Evolutionary conservation across 768 basidiomycete genomes (phyloP).

Genomic region (Lactarius evosmus): DNA sequence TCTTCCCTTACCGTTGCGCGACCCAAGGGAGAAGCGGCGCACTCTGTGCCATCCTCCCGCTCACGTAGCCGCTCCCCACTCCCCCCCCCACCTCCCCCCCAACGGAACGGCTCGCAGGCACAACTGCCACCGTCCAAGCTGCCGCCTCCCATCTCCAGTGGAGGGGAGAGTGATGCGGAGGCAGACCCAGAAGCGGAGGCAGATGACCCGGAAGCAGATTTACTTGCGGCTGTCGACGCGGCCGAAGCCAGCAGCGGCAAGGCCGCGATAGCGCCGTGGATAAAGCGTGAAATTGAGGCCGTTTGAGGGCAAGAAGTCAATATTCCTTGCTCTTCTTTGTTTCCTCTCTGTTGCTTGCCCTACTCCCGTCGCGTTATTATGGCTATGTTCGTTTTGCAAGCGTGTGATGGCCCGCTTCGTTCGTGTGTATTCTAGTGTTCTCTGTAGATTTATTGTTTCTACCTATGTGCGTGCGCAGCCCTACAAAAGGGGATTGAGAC

Average conservation of each 20-base stretch:
- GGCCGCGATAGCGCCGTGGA: conserved; percentile 16
- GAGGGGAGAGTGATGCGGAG: conserved; percentile 38
- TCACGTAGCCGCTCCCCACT: conserved; percentile 23
- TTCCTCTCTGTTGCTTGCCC: background rate
- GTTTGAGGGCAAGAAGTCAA: background rate
- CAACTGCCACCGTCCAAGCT: conserved; percentile 10
- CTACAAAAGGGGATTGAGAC: conserved; percentile 1
- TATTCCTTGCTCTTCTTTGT: conserved; percentile 6
- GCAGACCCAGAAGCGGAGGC: conserved; percentile 37
- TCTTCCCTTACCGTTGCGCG: conserved; percentile 14
- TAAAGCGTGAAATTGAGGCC: conserved; percentile 24
- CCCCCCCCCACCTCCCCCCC: conserved; percentile 7
- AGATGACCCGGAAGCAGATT: conserved; percentile 36
- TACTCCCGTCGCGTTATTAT: conserved; percentile 12
- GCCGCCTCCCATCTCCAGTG: conserved; percentile 31
- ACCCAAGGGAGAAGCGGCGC: conserved; percentile 32
- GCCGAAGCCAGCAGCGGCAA: conserved; percentile 36
- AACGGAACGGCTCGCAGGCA: conserved; percentile 23
- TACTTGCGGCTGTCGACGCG: conserved; percentile 41
- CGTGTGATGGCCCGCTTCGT: conserved; percentile 7
- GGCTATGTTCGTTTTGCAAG: conserved; percentile 6
- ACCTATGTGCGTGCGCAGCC: conserved; percentile 6
- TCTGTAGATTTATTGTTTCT: conserved; percentile 18
- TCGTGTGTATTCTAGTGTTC: conserved; percentile 18
- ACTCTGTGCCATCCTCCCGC: conserved; percentile 26